Conservation (phyloP, 1,284 basidiomycete species). For the Clitocybe nebularis region DNA sequence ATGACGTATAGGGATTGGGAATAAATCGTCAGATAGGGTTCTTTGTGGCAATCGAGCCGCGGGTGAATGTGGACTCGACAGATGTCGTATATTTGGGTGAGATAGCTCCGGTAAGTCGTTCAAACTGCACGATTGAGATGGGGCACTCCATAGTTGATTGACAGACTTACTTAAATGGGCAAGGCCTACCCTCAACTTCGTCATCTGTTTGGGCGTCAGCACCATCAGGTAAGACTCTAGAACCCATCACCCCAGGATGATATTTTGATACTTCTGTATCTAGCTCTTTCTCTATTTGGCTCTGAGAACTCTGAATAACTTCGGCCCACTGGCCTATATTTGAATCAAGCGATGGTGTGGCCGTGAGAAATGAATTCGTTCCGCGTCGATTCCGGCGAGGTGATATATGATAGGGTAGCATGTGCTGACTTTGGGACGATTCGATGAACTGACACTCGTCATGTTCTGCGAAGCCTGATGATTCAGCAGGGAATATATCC, state of each 20-base stretch:
- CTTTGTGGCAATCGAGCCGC: background rate
- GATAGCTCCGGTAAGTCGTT: background rate
- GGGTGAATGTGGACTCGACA: background rate
- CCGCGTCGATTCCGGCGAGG: conserved; percentile 11
- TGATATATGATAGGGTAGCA: conserved; percentile 16
- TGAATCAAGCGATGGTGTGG: background rate
- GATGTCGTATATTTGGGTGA: background rate
- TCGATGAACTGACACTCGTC: conserved; percentile 13
- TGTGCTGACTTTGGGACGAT: conserved; percentile 21
- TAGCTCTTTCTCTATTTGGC: conserved; percentile 22
- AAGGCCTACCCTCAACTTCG: background rate
- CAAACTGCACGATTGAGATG: background rate
- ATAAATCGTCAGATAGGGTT: conserved; percentile 5
- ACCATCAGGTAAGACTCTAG: conserved; percentile 6
- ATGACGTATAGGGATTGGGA: conserved; percentile 2
- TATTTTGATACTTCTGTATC: conserved; percentile 8
- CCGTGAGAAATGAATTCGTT: background rate
- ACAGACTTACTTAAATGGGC: background rate
- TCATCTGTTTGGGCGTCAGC: background rate
- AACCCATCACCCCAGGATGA: conserved; percentile 2
- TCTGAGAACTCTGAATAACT: conserved; percentile 26
- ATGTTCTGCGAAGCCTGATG: background rate
- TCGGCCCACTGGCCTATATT: conserved; percentile 9
- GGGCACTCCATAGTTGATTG: background rate
- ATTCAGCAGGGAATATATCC: too few relatives aligned